Conservation (phyloP, 2,329 filamentous ascomycete genomes). For the Domatiomyces globalis region DNA sequence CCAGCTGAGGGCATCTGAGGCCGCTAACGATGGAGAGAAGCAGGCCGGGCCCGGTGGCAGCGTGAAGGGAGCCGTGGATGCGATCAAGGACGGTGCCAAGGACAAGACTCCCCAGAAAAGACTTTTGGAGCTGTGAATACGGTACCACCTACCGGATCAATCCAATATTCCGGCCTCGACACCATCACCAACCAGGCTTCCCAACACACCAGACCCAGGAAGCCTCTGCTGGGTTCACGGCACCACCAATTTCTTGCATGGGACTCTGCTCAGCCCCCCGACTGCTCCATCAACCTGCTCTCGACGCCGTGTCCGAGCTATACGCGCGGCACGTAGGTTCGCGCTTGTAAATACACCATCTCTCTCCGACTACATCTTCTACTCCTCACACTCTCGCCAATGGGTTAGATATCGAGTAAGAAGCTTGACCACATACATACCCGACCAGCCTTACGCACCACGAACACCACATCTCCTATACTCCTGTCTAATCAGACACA, state of each 20-base stretch:
- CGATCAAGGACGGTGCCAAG: constrained; percentile 5
- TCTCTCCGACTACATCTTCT: not conserved
- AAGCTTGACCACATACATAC: not conserved
- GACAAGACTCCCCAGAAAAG: constrained; percentile 1
- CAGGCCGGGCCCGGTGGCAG: not conserved
- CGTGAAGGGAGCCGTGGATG: constrained; percentile 1
- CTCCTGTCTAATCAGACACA: not conserved
- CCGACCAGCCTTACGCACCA: not conserved
- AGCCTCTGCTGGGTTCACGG: not conserved
- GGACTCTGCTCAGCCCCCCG: too few relatives aligned
- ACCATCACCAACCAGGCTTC: too few relatives aligned
- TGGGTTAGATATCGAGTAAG: not conserved
- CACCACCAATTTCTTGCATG: too few relatives aligned
- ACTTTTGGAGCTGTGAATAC: not conserved
- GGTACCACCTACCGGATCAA: too few relatives aligned
- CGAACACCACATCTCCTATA: not conserved
- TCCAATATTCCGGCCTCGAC: too few relatives aligned
- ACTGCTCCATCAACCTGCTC: too few relatives aligned
- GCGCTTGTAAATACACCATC: not conserved
- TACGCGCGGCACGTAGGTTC: not conserved
- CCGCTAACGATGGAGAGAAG: constrained; percentile 7
- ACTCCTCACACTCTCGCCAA: not conserved
- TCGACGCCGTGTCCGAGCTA: not conserved
- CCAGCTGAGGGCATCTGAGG: constrained; percentile 6
- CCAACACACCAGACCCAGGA: too few relatives aligned